Conservation (phyloP, 208 protist species). For the Trypanosoma conorhini region DNA sequence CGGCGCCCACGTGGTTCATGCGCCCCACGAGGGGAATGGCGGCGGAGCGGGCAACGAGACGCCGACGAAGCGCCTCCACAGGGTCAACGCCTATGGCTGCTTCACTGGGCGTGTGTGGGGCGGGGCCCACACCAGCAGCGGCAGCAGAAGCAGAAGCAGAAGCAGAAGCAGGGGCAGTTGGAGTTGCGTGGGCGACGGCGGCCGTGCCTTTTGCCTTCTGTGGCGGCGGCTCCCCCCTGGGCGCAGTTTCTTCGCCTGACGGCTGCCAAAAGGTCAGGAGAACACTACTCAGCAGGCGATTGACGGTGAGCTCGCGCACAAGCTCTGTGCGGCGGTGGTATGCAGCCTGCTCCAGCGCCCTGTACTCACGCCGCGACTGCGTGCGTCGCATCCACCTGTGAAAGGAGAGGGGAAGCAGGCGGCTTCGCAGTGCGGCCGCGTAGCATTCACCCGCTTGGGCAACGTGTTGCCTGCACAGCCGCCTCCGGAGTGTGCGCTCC, state of each 20-base stretch:
- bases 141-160: no score
- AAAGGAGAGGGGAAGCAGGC: neutral
- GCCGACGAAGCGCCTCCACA: neutral
- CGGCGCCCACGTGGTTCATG: neutral
- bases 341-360: neutral
- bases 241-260: neutral
- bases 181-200: no score
- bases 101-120: neutral
- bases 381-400: neutral
- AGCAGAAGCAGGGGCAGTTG: no score
- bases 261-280: conserved; percentile 8
- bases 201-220: no score
- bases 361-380: conserved; percentile 3
- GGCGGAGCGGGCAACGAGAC: neutral
- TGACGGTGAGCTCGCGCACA: conserved; percentile 7
- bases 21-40: conserved; percentile 12
- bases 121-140: no score
- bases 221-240: neutral
- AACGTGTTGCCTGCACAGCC: neutral
- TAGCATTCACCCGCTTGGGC: conserved; percentile 2
- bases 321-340: conserved; percentile 10
- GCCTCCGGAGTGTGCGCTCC: neutral
- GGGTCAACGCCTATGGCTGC: neutral
- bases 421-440: neutral
- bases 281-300: conserved; percentile 5